Conservation (phyloP, 768 basidiomycete species). For the Boletus bicolor region DNA sequence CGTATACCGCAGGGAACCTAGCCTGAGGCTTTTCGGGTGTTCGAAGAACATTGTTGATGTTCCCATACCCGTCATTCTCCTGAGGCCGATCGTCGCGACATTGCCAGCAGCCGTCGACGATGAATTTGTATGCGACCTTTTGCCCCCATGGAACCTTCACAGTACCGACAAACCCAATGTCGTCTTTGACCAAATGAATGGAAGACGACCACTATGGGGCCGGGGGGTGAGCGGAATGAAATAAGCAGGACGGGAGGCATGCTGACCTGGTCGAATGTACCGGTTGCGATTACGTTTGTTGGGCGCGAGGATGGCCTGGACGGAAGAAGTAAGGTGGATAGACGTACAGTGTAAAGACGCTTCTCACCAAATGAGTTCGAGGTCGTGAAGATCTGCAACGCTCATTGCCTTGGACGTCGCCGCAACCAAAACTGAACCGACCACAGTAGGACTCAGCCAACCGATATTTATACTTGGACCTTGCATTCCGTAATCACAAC, state of each 20-base stretch:
- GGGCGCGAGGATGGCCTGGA: conserved; percentile 59
- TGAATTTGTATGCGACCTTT: conserved; percentile 71
- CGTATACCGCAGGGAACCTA: neutral
- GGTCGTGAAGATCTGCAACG: conserved; percentile 45
- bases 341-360: conserved; percentile 13
- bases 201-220: conserved; percentile 57
- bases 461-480: conserved; percentile 22
- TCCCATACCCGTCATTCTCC: conserved; percentile 60
- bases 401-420: conserved; percentile 28
- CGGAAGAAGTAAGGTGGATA: conserved; percentile 7
- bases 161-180: conserved; percentile 53
- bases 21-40: conserved; percentile 46
- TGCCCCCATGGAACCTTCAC: conserved; percentile 58
- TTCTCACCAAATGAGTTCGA: conserved; percentile 50
- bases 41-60: conserved; percentile 65
- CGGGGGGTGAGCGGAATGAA: conserved; percentile 1
- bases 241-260: neutral
- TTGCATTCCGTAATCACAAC: conserved; percentile 23
- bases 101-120: conserved; percentile 73
- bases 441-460: neutral
- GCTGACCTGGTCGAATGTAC: conserved; percentile 74
- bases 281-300: conserved; percentile 63
- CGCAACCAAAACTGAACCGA: conserved; percentile 21
- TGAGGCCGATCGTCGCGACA: conserved; percentile 52
- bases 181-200: conserved; percentile 49